Evolutionary conservation across 768 basidiomycete genomes (phyloP).

Genomic region (Candolleomyces eurysporus): DNA sequence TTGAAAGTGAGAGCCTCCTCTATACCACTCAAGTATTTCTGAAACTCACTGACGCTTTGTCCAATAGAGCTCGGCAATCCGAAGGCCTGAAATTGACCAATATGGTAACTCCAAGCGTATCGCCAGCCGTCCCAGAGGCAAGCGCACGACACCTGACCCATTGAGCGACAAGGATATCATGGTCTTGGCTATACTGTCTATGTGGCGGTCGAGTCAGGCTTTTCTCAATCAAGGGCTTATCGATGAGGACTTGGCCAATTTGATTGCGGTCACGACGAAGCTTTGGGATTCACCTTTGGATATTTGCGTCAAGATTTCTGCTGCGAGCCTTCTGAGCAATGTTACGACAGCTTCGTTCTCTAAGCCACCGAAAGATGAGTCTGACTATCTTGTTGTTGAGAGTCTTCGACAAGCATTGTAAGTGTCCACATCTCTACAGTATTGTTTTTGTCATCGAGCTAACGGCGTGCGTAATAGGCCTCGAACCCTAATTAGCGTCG

Average conservation of each 20-base stretch:
- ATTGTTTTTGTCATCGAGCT: slow-evolving; percentile 8
- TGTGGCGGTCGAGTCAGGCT: slow-evolving; percentile 58
- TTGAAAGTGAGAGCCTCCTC: slow-evolving; percentile 44
- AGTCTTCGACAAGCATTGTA: slow-evolving; percentile 52
- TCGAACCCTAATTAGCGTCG: slow-evolving; percentile 45
- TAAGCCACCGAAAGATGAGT: slow-evolving; percentile 37
- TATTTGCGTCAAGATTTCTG: slow-evolving; percentile 61
- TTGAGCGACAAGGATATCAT: slow-evolving; percentile 70
- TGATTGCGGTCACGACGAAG: slow-evolving; percentile 46
- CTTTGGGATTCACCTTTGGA: slow-evolving; percentile 67
- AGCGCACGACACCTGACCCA: slow-evolving; percentile 52
- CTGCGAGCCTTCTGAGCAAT: slow-evolving; percentile 48
- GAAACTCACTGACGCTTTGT: neutral
- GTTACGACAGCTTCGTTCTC: slow-evolving; percentile 43
- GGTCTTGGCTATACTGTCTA: slow-evolving; percentile 61
- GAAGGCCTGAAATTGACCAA: slow-evolving; percentile 61
- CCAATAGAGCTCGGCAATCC: slow-evolving; percentile 45
- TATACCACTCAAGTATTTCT: neutral
- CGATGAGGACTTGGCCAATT: slow-evolving; percentile 39
- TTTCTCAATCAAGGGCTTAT: slow-evolving; percentile 53
- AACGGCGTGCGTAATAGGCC: slow-evolving; percentile 30
- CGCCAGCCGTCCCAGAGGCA: slow-evolving; percentile 58
- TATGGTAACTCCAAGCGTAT: slow-evolving; percentile 53
- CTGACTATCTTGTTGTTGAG: slow-evolving; percentile 32
- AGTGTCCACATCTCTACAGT: slow-evolving; percentile 13